phyloP scores from a whole-genome alignment of 129 eudicot genomes.

The Kitagawia praeruptora region DNA sequence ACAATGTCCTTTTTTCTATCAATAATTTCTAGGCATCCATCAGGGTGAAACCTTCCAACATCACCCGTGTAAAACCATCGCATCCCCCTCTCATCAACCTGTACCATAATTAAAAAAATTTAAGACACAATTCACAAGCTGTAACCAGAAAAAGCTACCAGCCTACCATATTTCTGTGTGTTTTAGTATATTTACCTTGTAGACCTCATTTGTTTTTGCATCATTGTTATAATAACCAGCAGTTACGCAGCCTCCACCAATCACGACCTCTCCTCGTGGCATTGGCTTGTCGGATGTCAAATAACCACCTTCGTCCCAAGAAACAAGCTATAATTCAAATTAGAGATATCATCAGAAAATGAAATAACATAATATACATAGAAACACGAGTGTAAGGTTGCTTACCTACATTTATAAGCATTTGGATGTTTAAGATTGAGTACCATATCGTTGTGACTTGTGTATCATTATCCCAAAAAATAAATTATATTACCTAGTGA shows the following conservation, averaged over 20 bases:
- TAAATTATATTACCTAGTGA: background rate
- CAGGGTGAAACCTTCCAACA: conserved; percentile 87
- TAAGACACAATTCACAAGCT: background rate
- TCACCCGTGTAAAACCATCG: conserved; percentile 98
- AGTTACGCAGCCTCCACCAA: conserved; percentile 76
- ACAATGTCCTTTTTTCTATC: conserved; percentile 97
- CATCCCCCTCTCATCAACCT: conserved; percentile 91
- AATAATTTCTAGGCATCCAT: conserved; percentile 92
- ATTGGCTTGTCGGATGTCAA: conserved; percentile 68
- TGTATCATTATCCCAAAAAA: background rate
- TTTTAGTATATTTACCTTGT: conserved; percentile 37
- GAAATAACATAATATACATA: background rate
- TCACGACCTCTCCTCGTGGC: conserved; percentile 92
- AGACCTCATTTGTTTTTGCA: conserved; percentile 77
- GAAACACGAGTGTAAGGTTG: background rate
- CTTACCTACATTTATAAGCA: background rate
- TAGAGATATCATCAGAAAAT: background rate
- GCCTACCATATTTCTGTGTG: background rate
- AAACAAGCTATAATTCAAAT: conserved; percentile 60
- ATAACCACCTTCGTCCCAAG: conserved; percentile 99
- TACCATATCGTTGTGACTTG: background rate
- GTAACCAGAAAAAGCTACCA: conserved; percentile 5
- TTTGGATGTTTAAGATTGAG: background rate
- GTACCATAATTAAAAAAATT: conserved; percentile 1
- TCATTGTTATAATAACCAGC: conserved; percentile 89